A percentile compares a stretch with the other conserved stretches of the same genome.
These are phyloP conservation scores for Colletotrichum aenigma DNA, from an alignment of 2,329 filamentous ascomycete genomes.

Conservation along the genomic window DNA sequence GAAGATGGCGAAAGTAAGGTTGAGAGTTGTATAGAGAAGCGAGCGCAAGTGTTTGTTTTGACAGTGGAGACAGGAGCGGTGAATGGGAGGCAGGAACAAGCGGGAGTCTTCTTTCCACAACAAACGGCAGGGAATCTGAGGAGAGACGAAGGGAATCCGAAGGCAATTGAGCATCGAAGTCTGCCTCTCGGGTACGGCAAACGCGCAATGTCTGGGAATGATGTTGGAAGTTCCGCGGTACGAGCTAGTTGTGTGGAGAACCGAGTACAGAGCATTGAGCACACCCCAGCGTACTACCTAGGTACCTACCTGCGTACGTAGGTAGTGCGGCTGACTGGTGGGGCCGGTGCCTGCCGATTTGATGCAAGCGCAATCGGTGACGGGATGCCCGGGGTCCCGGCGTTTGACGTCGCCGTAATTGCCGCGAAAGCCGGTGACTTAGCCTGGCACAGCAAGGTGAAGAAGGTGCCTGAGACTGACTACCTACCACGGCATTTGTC, in stretches of 20 bases:
- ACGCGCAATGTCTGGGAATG: neutral
- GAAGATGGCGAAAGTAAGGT: slow-evolving; percentile 19
- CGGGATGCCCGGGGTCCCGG: neutral
- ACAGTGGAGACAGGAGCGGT: neutral
- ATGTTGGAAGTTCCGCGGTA: neutral
- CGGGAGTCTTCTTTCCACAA: neutral
- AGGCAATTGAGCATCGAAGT: neutral
- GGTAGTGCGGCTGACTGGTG: neutral
- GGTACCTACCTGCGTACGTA: neutral
- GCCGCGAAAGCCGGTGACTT: neutral
- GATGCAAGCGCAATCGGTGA: neutral
- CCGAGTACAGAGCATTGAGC: neutral
- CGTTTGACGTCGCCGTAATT: neutral
- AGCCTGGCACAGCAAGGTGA: neutral
- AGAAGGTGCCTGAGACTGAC: neutral
- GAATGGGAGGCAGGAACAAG: neutral
- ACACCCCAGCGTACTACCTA: neutral
- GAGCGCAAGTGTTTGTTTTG: neutral
- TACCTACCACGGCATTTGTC: neutral
- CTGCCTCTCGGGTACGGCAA: neutral
- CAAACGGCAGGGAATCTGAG: neutral
- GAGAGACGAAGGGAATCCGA: neutral
- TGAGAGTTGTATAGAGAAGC: neutral
- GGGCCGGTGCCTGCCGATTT: neutral
- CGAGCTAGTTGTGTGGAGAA: neutral